Base-by-base conservation (phyloP, 306 rosid genomes). In the Mimosa pudica region DNA sequence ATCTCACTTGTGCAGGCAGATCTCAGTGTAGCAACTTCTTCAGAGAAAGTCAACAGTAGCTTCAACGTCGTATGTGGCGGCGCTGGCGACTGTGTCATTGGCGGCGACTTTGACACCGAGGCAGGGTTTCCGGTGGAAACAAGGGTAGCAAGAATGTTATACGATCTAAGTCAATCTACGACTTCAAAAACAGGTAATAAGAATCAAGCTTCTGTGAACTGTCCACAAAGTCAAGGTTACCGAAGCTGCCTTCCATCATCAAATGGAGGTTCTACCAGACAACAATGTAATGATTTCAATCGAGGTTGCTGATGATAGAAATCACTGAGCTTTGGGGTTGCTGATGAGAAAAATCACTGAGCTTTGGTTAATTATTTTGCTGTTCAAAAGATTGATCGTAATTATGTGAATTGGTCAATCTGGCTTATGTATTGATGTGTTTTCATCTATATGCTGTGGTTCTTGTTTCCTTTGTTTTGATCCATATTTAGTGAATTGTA, bases 61-160 rank as follows among this genome's bases (percentile, higher is more conserved):
- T 30, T 24, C 60, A 47, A 70, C 20, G 38, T 75, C 8, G 72
- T 10, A 5, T 60, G 65, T 35, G 65, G 65, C 14, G 13, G 30
- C 2, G 42, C 3, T 38, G 7, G 14, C 6, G 36, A 60, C 65
- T 80, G 81, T 16, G 55, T 83, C 17, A 62, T 86, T 36, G 76
- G 63, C 44, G 47, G 20, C 3, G 83, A 73, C 7, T 61, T 63
- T 1, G 83, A 77, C 14, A 54, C 54, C 42, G 86, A 85, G 1
- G 75, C 77, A 1, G 86, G 82, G 6, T 79, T 79, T 64, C 76
- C 62, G 2, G 24, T 82, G 41, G 60, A 79, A 5, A 80, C 85
- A 4, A 86, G 78, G 13, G 41, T 10, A 0, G 81, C 81, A 0
- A 77, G 89, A 42, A 80, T 86, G 85, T 86, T 86, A 4, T 77